Evolutionary conservation across 768 basidiomycete species (phyloP).

Genomic region (Mycena capillaripes): DNA sequence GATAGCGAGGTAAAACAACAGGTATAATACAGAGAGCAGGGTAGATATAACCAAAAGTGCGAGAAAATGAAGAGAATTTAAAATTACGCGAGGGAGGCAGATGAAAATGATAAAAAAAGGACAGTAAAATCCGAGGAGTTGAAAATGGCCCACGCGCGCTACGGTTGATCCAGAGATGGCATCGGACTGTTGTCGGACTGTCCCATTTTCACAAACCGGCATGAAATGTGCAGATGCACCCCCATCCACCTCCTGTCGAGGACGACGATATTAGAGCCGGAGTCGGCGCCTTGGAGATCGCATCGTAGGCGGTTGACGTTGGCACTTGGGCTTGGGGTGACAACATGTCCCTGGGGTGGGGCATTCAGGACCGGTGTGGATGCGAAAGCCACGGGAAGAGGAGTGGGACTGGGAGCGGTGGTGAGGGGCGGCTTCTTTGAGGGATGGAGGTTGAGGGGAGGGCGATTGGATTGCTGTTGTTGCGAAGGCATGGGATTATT

Average conservation of each 20-base stretch:
- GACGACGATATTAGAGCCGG: slow-evolving; percentile 80
- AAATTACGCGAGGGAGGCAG: slow-evolving; percentile 46
- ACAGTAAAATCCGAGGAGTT: slow-evolving; percentile 63
- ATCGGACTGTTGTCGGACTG: no score
- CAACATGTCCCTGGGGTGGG: slow-evolving; percentile 64
- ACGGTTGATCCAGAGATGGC: slow-evolving; percentile 74
- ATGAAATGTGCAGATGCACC: slow-evolving; percentile 80
- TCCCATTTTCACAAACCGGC: slow-evolving; percentile 81
- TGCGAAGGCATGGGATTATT: slow-evolving; percentile 12
- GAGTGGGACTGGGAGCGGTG: slow-evolving; percentile 56
- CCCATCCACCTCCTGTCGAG: slow-evolving; percentile 83
- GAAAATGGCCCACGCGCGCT: slow-evolving; percentile 85
- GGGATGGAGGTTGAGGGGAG: slow-evolving; percentile 43
- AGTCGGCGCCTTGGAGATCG: slow-evolving; percentile 75
- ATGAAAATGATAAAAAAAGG: slow-evolving; percentile 48
- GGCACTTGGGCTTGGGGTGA: slow-evolving; percentile 79
- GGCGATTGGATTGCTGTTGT: slow-evolving; percentile 39
- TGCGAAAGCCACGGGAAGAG: slow-evolving; percentile 58
- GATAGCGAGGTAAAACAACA: slow-evolving; percentile 75
- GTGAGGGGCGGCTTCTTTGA: slow-evolving; percentile 40
- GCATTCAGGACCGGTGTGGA: slow-evolving; percentile 64
- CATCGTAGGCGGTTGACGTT: slow-evolving; percentile 79
- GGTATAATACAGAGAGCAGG: slow-evolving; percentile 68
- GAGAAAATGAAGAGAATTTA: slow-evolving; percentile 45
- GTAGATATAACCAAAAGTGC: slow-evolving; percentile 54